Base-by-base conservation (phyloP, 2,329 filamentous ascomycete genomes). In the Curvularia eragrostidis region DNA sequence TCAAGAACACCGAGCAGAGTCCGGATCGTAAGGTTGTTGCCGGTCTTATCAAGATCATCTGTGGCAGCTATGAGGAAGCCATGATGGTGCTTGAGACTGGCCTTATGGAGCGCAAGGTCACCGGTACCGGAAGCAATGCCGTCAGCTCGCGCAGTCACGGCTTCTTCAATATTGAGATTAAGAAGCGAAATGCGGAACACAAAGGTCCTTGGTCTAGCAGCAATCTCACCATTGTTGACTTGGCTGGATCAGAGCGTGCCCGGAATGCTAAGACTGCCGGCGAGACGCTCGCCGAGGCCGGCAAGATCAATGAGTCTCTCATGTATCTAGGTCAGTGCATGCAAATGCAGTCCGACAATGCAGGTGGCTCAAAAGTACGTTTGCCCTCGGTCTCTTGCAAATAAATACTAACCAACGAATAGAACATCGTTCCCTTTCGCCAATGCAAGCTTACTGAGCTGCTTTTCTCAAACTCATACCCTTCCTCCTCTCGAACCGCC, bases 261-360 rank as follows among this genome's bases (percentile, higher is more conserved):
- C 86, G 93, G 59, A 93, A 95, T 63, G 93, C 95, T 24, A 97
- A 97, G 82, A 98, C 95, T 0, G 91, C 93, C 0, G 95, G 95
- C 12, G 89, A 92, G 3, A 97, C 94, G 0, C 84, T 99, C 13
- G 94, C 91, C 0, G 95, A 99, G 79, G 95, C 94, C 34, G 95
- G 95, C 52, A 98, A 98, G 79, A 99, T 99, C 75, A 99, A 99
- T 72, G 93, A 97, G 77, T 96, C 91, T 72, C 81, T 99, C 72
- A 99, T 99, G 95, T 98, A 97, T 74, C 84, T 99, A 1, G 95
- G 95, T 0, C 95, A 98, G 73, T 99, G 95, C 74, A 84, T 99
- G 68, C 94, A 98, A 74, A 94, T 97, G 84, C 94, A 97, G 75
- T 93, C 90, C 58, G 91, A 94, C 67, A 84, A 88, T 30, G 88